Base-by-base conservation (phyloP, 768 basidiomycete genomes). In the Serendipita sp. region DNA sequence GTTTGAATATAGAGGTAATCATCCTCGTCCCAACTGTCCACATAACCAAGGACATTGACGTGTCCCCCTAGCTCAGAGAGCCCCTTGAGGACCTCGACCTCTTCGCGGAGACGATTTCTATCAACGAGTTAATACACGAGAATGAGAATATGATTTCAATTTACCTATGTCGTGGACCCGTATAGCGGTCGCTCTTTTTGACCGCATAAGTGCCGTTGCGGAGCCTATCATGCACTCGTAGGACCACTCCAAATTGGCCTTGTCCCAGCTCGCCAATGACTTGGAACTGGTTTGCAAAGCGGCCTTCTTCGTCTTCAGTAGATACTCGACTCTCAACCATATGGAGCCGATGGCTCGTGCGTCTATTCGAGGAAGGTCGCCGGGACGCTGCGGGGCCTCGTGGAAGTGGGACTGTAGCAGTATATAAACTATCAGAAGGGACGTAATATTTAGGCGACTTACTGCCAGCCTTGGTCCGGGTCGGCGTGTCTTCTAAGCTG, bases 21-120 rank as follows among this genome's bases (percentile, higher is more conserved):
- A 61, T 85, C 82, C 71, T 96, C 86, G 73, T 99, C 96, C 96
- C 96, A 98, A 66, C 90, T 93, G 74, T 96, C 91, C 64, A 92
- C 78, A 69, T 93, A 95, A 17, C 80, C 80, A 34, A 99, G 79
- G 16, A 97, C 84, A 72, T 96, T 92, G 0, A 87, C 81, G 73
- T 91, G 88, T 24, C 67, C 26, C 70, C 75, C 63, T 74, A 72
- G n/a, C 71, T 72, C 61, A 62, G 72, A 74, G 3, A 98, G 82
- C 70, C 88, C 85, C 65, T 86, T 83, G 42, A 98, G 79, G 66
- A 95, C 85, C 66, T 95, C 88, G 41, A 94, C 90, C 75, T 99
- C 96, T 71, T 99, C 96, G 14, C 90, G 81, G 67, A 97, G 80
- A 38, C 95, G 90, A 9, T 26, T 28, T 58, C 53, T 58, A 17